phyloP scores from a whole-genome alignment of 73 alveolate species.

The Tetrahymena borealis region DNA sequence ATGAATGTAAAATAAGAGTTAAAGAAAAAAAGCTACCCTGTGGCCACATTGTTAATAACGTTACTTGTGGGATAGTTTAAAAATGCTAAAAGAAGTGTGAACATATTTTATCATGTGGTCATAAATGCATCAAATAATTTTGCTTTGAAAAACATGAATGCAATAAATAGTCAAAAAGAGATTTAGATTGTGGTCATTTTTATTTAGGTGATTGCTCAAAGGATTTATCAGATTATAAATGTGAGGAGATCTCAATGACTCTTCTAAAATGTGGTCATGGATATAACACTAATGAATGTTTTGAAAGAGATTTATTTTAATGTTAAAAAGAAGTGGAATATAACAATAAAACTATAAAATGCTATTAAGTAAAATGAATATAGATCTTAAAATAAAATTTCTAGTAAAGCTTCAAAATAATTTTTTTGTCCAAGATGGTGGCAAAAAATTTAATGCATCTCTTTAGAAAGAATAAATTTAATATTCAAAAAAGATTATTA shows the following conservation, averaged over 20 bases:
- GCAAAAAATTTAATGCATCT: too few relatives aligned
- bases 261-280: background rate
- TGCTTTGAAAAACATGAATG: background rate
- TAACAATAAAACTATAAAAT: too few relatives aligned
- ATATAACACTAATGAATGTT: background rate
- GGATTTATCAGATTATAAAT: background rate
- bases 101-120: slow-evolving; percentile 40
- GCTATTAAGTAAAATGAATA: too few relatives aligned
- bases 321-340: background rate
- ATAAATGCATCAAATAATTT: background rate
- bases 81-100: background rate
- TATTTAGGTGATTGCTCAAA: background rate
- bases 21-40: slow-evolving; percentile 45
- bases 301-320: background rate
- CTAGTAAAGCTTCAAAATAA: too few relatives aligned
- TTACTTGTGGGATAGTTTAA: background rate
- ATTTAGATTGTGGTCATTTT: background rate
- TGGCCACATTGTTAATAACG: slow-evolving; percentile 38
- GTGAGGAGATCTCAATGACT: background rate
- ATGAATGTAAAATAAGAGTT: slow-evolving; percentile 38
- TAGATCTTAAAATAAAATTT: too few relatives aligned
- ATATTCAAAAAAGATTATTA: too few relatives aligned
- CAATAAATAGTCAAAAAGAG: background rate
- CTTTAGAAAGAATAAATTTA: too few relatives aligned
- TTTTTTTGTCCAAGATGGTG: too few relatives aligned